Evolutionary conservation across 2,329 filamentous ascomycete species (phyloP), one percentile per base, ranked within the genome.

Genomic region (Bipolaris gigantea): DNA sequence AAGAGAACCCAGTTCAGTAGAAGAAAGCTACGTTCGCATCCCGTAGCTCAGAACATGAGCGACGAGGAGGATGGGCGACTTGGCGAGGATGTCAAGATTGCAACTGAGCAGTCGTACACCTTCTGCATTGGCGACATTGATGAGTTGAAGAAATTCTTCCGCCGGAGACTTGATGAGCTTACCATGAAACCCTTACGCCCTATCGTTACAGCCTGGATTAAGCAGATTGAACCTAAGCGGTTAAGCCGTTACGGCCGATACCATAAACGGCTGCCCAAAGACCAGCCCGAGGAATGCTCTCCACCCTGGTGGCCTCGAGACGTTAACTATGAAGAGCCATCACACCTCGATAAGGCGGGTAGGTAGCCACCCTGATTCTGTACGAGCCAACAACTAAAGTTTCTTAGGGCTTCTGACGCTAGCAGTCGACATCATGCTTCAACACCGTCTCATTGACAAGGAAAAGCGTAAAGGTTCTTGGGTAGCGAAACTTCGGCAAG

Each of bases 121-220:
- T 66, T 73, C 42, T 62, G 65, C 47, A 63, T 73, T 40, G 67
- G 64, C 11, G 63, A 73, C 34, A 34, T 65, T 8, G 50, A 62
- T 0, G 57, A 48, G 0, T 39, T 72, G 27, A 59, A 57, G 35
- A 27, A 42, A n/a, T 72, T 72, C 38, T 63, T 65, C 18, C 53
- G 49, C 1, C 51, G 50, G 13, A 64, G 69, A 2, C 62, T 72
- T 23, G 61, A 63, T 18, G 69, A 72, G 45, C 61, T 72, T 10
- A 72, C 69, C 11, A 66, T 70, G 61, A 73, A 69, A 48, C 67
- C 70, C 0, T 41, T 72, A 19, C 65, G 68, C 5, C 59, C 62
- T 15, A 68, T 73, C 32, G 65, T 67, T n/a, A 70, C 67, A 2
- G 59, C 61, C 7, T 73, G 71, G 71, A 60, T 73, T 32, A 70